Conservation (phyloP, 441 rosid genomes). For the Gossypium davidsonii region DNA sequence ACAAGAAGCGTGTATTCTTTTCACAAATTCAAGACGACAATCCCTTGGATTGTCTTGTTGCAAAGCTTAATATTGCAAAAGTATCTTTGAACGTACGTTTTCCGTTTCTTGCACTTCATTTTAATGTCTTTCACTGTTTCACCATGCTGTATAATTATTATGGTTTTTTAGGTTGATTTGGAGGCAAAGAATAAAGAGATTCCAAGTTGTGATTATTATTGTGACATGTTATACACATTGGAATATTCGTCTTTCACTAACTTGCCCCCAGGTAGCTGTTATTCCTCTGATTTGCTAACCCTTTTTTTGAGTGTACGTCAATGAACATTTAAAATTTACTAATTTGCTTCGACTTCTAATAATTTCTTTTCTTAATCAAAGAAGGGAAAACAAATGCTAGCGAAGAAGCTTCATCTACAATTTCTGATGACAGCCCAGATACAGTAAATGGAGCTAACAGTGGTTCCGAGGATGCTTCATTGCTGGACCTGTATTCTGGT, state of each 20-base stretch:
- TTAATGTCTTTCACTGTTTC: neutral
- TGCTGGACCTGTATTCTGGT: conserved; percentile 72
- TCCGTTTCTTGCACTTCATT: neutral
- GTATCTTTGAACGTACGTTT: conserved; percentile 35
- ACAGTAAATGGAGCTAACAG: conserved; percentile 6
- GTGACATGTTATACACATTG: conserved; percentile 49
- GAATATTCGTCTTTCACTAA: conserved; percentile 48
- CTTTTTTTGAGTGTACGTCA: neutral
- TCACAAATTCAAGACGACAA: conserved; percentile 52
- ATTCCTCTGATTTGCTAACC: neutral
- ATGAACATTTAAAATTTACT: neutral
- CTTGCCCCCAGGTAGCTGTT: conserved; percentile 36
- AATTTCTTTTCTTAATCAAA: neutral
- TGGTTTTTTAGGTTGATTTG: conserved; percentile 34
- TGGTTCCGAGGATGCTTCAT: conserved; percentile 19
- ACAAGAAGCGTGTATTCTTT: conserved; percentile 49
- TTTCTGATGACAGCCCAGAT: conserved; percentile 38
- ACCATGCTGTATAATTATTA: neutral
- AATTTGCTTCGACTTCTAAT: neutral
- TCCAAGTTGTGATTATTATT: conserved; percentile 42
- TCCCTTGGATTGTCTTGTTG: conserved; percentile 41
- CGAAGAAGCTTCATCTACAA: conserved; percentile 47
- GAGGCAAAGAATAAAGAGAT: conserved; percentile 24
- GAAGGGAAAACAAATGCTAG: conserved; percentile 22
- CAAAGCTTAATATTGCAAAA: conserved; percentile 40